phyloP scores from a whole-genome alignment of 208 protist species.

The Leishmania aethiopica region DNA sequence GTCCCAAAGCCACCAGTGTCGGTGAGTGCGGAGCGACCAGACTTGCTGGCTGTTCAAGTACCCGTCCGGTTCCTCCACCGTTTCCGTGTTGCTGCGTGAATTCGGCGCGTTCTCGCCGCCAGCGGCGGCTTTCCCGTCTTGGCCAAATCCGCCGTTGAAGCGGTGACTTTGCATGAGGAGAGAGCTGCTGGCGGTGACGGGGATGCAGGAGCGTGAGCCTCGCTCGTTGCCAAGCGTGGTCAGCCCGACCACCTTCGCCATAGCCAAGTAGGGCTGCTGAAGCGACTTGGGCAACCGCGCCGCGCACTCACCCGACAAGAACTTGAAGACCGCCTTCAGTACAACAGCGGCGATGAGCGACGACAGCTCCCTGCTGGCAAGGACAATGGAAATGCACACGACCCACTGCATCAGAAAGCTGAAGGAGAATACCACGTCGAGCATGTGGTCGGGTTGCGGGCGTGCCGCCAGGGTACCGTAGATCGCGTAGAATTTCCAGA shows the following conservation, averaged over 20 bases:
- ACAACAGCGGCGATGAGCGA: constrained; percentile 26
- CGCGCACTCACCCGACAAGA: constrained; percentile 35
- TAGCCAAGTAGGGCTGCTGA: constrained; percentile 30
- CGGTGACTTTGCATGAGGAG: constrained; percentile 15
- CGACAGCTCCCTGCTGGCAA: constrained; percentile 52
- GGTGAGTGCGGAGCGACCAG: constrained; percentile 66
- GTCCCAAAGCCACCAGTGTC: constrained; percentile 82
- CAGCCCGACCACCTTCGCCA: constrained; percentile 34
- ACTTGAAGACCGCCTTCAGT: constrained; percentile 53
- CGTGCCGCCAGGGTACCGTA: constrained; percentile 38
- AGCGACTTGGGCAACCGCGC: constrained; percentile 19
- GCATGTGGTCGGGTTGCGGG: constrained; percentile 13
- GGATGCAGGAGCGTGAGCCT: constrained; percentile 22
- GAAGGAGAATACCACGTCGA: constrained; percentile 31
- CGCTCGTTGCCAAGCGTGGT: constrained; percentile 40
- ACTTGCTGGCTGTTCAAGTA: constrained; percentile 41
- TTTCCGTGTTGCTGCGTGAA: constrained; percentile 9
- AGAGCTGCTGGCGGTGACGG: constrained; percentile 39
- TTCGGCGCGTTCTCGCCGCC: neutral
- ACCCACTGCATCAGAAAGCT: constrained; percentile 49
- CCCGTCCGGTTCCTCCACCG: constrained; percentile 36
- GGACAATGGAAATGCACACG: constrained; percentile 39
- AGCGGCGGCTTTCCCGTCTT: neutral
- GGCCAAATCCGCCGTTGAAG: neutral
- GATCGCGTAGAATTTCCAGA: constrained; percentile 33